Conservation (phyloP, 768 basidiomycete species). For the Leccinellum luteum region DNA sequence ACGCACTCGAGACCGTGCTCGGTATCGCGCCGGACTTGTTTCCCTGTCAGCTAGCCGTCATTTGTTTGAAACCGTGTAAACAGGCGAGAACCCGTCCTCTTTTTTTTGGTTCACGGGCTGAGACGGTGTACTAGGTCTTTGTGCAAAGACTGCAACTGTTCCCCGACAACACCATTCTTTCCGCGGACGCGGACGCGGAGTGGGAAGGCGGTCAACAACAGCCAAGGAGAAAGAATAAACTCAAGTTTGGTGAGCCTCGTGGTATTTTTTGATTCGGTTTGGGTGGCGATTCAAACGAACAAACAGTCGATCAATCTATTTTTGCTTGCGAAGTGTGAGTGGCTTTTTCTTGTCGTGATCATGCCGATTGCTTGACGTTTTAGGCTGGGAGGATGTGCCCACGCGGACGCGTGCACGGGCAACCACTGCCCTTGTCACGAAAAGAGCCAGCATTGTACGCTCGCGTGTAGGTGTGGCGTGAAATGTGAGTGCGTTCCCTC, state of each 20-base stretch:
- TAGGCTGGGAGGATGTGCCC: conserved; percentile 42
- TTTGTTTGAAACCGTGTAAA: conserved; percentile 47
- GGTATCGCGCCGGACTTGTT: conserved; percentile 42
- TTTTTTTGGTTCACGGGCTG: neutral
- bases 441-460: conserved; percentile 41
- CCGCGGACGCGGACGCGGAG: conserved; percentile 9
- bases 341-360: neutral
- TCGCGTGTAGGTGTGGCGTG: conserved; percentile 46
- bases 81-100: conserved; percentile 32
- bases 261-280: too few relatives aligned
- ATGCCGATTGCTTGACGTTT: too few relatives aligned
- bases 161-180: conserved; percentile 16
- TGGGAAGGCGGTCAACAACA: neutral
- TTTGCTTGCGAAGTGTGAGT: conserved; percentile 10
- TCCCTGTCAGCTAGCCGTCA: conserved; percentile 49
- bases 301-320: conserved; percentile 11
- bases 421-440: conserved; percentile 41
- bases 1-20: conserved; percentile 36
- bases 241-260: conserved; percentile 15
- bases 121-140: conserved; percentile 15
- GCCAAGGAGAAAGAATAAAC: conserved; percentile 2
- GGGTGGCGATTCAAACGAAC: too few relatives aligned
- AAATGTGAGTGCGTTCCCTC: conserved; percentile 33
- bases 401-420: conserved; percentile 46
- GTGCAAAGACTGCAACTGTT: conserved; percentile 19